Evolutionary conservation across 352 stramenopile genomes (phyloP), one percentile per base, ranked within the genome.

Genomic region (Phytopythium boreale): DNA sequence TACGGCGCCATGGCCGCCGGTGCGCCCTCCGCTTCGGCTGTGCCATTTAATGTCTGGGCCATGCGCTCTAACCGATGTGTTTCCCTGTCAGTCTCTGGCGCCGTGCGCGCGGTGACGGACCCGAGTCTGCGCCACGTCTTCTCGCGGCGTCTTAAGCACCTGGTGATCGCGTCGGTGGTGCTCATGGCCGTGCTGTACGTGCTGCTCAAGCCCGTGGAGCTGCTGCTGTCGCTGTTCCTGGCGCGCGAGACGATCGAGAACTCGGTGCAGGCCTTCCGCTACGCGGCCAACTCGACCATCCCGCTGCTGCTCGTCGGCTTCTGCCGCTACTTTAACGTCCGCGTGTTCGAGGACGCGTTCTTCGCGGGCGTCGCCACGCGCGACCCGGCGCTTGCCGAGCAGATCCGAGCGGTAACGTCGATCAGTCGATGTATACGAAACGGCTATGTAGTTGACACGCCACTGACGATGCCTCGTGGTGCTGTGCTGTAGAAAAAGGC

Each of bases 331-430:
- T 79, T 84, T 49, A 82, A 77, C 62, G 76, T 89, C 56, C 55
- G 59, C 36, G 79, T 87, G 56, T 91, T 91, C 63, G 82, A 91
- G 62, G 76, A 86, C 62, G 82, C 76, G 26, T 91, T 89, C 68
- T 91, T 91, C 57, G 78, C 76, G n/a, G 82, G 78, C 0, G 62
- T 91, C 17, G 68, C 70, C 4, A 69, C 70, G 9, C 73, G 77
- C 14, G 75, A 91, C 49, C 47, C 73, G 7, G 39, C 66, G 2
- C 75, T 91, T 2, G 72, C 75, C 17, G 56, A 57, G 41, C 51
- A 46, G 2, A 91, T 91, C 29, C 70, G 67, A 66, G 66, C 75
- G 62, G 79, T 88, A 41, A n/a, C 20, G 19, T 2, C 24, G 0
- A 20, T 56, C 19, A 43, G 31, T 59, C 46, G 10, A 39, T 36